phyloP scores from a whole-genome alignment of 352 stramenopile genomes.

The Elongisporangium senticosum region DNA sequence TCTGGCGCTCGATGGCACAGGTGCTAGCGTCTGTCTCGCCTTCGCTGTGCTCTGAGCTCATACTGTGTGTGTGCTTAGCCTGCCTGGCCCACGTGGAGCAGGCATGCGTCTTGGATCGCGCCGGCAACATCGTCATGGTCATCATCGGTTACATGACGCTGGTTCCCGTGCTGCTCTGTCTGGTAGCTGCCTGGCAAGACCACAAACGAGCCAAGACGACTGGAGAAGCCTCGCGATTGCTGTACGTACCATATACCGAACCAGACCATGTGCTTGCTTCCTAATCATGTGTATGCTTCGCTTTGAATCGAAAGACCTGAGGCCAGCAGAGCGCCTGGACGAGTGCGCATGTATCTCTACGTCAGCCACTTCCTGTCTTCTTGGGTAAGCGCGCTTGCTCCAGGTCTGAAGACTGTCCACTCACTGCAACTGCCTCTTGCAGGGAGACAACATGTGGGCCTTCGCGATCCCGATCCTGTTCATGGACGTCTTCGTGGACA shows the following conservation, averaged over 20 bases:
- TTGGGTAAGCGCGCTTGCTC: slow-evolving; percentile 30
- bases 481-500: slow-evolving; percentile 84
- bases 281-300: too few relatives aligned
- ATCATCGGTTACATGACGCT: slow-evolving; percentile 49
- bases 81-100: slow-evolving; percentile 28
- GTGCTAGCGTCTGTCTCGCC: slow-evolving; percentile 11
- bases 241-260: slow-evolving; percentile 24
- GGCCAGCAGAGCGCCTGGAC: slow-evolving; percentile 10
- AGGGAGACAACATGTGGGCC: slow-evolving; percentile 78
- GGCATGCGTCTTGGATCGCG: slow-evolving; percentile 27
- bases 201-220: slow-evolving; percentile 2
- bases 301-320: neutral
- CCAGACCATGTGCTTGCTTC: too few relatives aligned
- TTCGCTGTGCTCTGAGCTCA: too few relatives aligned
- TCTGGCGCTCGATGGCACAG: slow-evolving; percentile 33
- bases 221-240: slow-evolving; percentile 21
- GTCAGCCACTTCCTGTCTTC: slow-evolving; percentile 67
- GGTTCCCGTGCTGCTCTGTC: slow-evolving; percentile 28
- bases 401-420: neutral
- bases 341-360: slow-evolving; percentile 67
- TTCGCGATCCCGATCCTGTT: slow-evolving; percentile 79
- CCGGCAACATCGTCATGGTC: slow-evolving; percentile 54
- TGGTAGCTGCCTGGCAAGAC: slow-evolving; percentile 34
- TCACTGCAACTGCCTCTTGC: neutral
- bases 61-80: slow-evolving; percentile 3